Percentiles rank a stretch among this genome's conserved stretches.
These are phyloP conservation scores for Fusarium caatingaense DNA, from an alignment of 2,329 filamentous ascomycete genomes.

Conservation along the genomic window DNA sequence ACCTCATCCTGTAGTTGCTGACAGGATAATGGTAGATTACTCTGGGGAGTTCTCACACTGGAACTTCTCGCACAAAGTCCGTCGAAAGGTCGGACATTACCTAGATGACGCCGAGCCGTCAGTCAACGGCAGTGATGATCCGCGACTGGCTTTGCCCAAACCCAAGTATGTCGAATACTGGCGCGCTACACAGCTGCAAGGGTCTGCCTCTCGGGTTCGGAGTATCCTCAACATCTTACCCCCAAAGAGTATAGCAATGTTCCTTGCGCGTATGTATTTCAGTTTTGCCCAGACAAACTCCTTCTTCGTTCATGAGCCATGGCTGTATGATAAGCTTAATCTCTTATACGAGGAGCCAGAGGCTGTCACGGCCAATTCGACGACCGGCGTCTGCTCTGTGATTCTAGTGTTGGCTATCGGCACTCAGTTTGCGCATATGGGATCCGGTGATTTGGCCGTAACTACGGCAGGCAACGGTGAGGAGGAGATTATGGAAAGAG, in stretches of 20 bases:
- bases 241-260: neutral
- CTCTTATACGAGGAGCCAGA: neutral
- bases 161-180: neutral
- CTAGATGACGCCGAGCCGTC: neutral
- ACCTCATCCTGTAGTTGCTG: neutral
- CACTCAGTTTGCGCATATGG: neutral
- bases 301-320: neutral
- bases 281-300: neutral
- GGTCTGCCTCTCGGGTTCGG: neutral
- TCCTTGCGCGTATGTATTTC: neutral
- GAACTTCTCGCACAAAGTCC: neutral
- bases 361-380: neutral
- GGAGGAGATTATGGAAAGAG: neutral
- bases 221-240: neutral
- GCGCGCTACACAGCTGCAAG: neutral
- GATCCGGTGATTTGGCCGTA: neutral
- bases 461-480: neutral
- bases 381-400: neutral
- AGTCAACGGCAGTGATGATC: neutral
- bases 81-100: neutral
- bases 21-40: neutral
- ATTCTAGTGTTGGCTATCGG: neutral
- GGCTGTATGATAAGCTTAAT: neutral
- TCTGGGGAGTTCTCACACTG: conserved; percentile 1
- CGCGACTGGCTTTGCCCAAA: neutral